Conservation (phyloP, 495 filamentous ascomycete genomes). For the Hypoxylon subgilvum region DNA sequence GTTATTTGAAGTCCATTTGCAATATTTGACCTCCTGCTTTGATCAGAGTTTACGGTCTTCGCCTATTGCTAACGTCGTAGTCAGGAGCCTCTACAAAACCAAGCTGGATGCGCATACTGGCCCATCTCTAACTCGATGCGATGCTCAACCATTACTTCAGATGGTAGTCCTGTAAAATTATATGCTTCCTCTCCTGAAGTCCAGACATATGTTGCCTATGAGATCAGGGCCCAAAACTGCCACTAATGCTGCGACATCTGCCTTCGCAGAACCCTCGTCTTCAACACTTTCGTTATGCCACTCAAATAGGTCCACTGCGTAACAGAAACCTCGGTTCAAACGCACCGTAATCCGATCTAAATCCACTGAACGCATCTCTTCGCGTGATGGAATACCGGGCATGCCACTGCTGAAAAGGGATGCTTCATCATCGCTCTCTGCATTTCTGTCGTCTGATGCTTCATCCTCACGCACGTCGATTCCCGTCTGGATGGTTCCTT, state of each 20-base stretch:
- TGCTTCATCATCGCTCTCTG: constrained; percentile 43
- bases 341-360: constrained; percentile 61
- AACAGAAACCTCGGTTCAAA: constrained; percentile 35
- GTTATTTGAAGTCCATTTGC: no score
- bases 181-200: constrained; percentile 41
- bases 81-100: no score
- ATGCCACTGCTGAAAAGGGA: constrained; percentile 74
- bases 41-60: no score
- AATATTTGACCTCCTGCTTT: no score
- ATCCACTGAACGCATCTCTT: constrained; percentile 66
- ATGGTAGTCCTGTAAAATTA: no score
- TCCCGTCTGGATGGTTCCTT: constrained; percentile 39
- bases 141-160: no score
- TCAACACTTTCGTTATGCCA: constrained; percentile 65
- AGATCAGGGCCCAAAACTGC: constrained; percentile 75
- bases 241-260: constrained; percentile 74
- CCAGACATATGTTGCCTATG: constrained; percentile 60
- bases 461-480: constrained; percentile 39
- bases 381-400: constrained; percentile 75
- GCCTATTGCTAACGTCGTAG: no score
- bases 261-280: constrained; percentile 52
- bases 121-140: no score
- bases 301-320: constrained; percentile 62
- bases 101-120: no score
- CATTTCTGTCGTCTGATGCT: constrained; percentile 15